A percentile compares a stretch with the other conserved stretches of the same genome.
Evolutionary conservation across 805 yeast species (phyloP).

Genomic region (Brettanomyces sp.): DNA sequence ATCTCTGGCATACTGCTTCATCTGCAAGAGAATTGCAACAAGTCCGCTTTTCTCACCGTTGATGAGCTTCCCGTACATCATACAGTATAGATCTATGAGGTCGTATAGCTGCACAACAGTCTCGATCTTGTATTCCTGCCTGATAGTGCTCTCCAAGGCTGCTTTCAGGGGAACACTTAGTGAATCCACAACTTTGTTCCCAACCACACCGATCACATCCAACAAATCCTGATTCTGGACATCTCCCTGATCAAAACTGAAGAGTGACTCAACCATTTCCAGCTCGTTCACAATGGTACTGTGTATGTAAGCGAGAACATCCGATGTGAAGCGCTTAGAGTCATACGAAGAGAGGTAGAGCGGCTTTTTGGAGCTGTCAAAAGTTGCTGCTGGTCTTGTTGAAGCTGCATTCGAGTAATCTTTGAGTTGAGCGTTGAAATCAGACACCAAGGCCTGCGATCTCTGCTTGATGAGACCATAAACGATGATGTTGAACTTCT

Average conservation of each 20-base stretch:
- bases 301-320: slow-evolving; percentile 81
- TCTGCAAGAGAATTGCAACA: slow-evolving; percentile 17
- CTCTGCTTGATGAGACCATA: slow-evolving; percentile 60
- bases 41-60: slow-evolving; percentile 13
- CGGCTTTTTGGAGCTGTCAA: slow-evolving; percentile 25
- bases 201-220: slow-evolving; percentile 26
- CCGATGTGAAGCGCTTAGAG: slow-evolving; percentile 76
- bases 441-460: slow-evolving; percentile 52
- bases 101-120: slow-evolving; percentile 50
- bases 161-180: slow-evolving; percentile 53
- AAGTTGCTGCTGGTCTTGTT: not conserved
- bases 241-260: slow-evolving; percentile 30
- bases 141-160: slow-evolving; percentile 57
- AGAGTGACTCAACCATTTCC: slow-evolving; percentile 60
- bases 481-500: slow-evolving; percentile 50
- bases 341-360: slow-evolving; percentile 65
- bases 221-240: slow-evolving; percentile 13
- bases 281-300: slow-evolving; percentile 79
- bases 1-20: slow-evolving; percentile 28
- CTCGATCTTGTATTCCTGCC: slow-evolving; percentile 52
- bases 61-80: slow-evolving; percentile 52
- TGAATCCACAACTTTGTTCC: slow-evolving; percentile 41
- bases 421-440: slow-evolving; percentile 51
- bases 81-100: slow-evolving; percentile 55
- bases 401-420: slow-evolving; percentile 20